Percentiles rank a stretch among this genome's conserved stretches.
Conservation (phyloP, 768 basidiomycete genomes). For the Wakefieldia striispora region DNA sequence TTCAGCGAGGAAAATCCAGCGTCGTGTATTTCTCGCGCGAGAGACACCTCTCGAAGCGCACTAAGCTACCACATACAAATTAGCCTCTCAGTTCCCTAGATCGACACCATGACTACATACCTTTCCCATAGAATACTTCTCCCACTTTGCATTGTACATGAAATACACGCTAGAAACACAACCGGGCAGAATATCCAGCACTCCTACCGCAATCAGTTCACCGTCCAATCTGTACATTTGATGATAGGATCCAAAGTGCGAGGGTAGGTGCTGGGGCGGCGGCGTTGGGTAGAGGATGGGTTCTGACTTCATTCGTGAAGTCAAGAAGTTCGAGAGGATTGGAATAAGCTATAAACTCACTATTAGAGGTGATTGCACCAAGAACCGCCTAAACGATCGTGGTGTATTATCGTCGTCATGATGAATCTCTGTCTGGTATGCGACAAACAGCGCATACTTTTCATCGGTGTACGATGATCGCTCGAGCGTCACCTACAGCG, state of each 20-base stretch:
- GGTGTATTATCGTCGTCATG: constrained; percentile 54
- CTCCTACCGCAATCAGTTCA: constrained; percentile 77
- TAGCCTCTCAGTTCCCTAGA: neutral
- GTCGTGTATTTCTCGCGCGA: constrained; percentile 71
- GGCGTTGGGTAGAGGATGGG: constrained; percentile 55
- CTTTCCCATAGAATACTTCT: constrained; percentile 75
- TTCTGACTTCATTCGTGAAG: constrained; percentile 41
- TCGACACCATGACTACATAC: constrained; percentile 33
- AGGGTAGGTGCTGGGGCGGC: constrained; percentile 60
- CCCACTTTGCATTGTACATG: constrained; percentile 76
- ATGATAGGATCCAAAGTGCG: constrained; percentile 89
- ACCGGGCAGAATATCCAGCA: constrained; percentile 84
- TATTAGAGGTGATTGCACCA: constrained; percentile 73
- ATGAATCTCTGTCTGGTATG: constrained; percentile 81
- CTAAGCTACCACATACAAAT: constrained; percentile 58
- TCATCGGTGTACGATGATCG: constrained; percentile 74
- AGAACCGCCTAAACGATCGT: constrained; percentile 63
- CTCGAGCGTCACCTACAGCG: constrained; percentile 65
- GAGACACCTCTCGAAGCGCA: constrained; percentile 75
- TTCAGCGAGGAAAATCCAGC: constrained; percentile 64
- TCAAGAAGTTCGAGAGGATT: neutral
- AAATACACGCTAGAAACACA: constrained; percentile 90
- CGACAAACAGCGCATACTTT: constrained; percentile 74
- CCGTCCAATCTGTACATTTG: constrained; percentile 85
- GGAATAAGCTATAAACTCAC: constrained; percentile 40